Evolutionary conservation across 2,329 filamentous ascomycete genomes (phyloP).

Genomic region (Gaeumannomyces tritici): DNA sequence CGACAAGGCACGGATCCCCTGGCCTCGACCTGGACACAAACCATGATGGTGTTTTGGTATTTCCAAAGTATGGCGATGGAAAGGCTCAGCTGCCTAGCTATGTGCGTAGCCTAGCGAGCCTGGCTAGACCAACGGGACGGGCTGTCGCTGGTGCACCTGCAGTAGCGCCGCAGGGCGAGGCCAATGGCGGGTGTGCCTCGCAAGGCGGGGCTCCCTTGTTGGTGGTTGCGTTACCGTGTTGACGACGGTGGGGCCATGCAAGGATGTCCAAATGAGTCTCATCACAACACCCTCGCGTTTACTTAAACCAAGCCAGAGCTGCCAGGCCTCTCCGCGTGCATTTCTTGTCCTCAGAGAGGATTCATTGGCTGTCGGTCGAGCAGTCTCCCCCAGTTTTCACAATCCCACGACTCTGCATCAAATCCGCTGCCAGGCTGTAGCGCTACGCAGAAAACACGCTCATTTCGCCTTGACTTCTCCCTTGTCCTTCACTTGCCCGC

Average conservation of each 20-base stretch:
- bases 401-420: neutral
- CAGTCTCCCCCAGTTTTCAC: neutral
- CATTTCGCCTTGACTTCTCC: conserved; percentile 1
- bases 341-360: neutral
- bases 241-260: neutral
- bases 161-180: neutral
- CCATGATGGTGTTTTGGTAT: neutral
- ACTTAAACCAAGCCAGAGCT: conserved; percentile 1
- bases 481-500: neutral
- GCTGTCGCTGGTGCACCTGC: neutral
- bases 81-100: neutral
- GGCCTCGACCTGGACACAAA: neutral
- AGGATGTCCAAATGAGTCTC: conserved; percentile 9
- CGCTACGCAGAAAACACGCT: conserved; percentile 1
- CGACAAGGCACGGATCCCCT: neutral
- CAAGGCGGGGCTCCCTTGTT: neutral
- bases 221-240: conserved; percentile 1
- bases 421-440: conserved; percentile 3
- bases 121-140: neutral
- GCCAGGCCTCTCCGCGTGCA: neutral
- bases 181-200: neutral
- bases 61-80: neutral
- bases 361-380: neutral
- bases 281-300: conserved; percentile 4
- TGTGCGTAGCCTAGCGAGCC: neutral